Evolutionary conservation across 2,329 filamentous ascomycete genomes (phyloP).

Genomic region (Ophiocordyceps australis): DNA sequence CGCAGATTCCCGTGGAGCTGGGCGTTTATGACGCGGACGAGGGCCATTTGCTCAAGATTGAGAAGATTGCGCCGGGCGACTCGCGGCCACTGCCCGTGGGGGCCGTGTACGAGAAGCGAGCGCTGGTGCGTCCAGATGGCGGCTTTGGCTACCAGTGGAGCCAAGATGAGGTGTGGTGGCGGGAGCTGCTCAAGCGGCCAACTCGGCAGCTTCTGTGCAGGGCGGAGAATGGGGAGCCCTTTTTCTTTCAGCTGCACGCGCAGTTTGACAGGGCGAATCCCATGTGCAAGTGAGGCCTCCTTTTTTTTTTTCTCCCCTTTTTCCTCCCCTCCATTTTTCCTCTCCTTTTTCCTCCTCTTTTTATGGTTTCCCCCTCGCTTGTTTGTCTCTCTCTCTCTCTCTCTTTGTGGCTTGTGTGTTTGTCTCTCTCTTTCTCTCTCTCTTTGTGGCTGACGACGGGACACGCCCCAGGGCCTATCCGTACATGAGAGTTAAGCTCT

Average conservation of each 20-base stretch:
- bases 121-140: constrained; percentile 79
- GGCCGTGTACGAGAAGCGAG: constrained; percentile 73
- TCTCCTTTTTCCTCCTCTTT: too few relatives aligned
- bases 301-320: too few relatives aligned
- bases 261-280: constrained; percentile 72
- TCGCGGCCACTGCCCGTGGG: constrained; percentile 81
- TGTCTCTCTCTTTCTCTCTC: neutral
- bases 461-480: constrained; percentile 50
- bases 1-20: constrained; percentile 86
- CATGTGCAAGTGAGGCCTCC: constrained; percentile 56
- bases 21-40: constrained; percentile 79
- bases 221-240: constrained; percentile 72
- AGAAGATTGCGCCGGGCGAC: constrained; percentile 90
- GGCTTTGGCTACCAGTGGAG: constrained; percentile 97
- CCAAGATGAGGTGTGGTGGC: constrained; percentile 79
- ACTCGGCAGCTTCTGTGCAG: constrained; percentile 79
- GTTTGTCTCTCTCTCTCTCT: too few relatives aligned
- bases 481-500: constrained; percentile 84
- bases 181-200: constrained; percentile 67
- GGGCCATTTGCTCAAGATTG: constrained; percentile 86
- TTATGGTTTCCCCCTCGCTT: too few relatives aligned
- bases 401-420: too few relatives aligned
- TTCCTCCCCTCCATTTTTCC: too few relatives aligned
- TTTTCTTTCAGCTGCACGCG: constrained; percentile 93
- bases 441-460: neutral